Conservation (phyloP, 2,329 filamentous ascomycete genomes). For the Paecilomyces sp. region DNA sequence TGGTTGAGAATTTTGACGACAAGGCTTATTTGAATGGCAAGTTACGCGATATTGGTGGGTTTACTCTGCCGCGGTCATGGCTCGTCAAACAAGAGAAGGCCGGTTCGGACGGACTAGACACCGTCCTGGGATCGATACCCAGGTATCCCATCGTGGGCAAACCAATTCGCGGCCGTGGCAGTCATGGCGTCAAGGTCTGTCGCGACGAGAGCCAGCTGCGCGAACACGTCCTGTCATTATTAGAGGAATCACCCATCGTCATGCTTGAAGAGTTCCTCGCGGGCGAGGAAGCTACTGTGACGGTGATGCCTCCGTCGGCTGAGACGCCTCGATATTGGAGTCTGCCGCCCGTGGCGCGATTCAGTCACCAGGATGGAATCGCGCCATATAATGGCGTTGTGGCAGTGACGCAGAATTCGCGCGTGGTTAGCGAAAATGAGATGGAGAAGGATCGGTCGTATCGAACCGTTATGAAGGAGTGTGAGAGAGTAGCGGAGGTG, state of each 20-base stretch:
- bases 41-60: conserved; percentile 27
- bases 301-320: conserved; percentile 42
- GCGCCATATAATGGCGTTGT: conserved; percentile 45
- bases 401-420: conserved; percentile 43
- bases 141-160: conserved; percentile 41
- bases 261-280: conserved; percentile 44
- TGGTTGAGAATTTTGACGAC: conserved; percentile 46
- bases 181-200: conserved; percentile 45
- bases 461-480: conserved; percentile 27
- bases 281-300: conserved; percentile 46
- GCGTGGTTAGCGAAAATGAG: conserved; percentile 26
- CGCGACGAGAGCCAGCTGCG: conserved; percentile 19
- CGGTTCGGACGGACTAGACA: not conserved
- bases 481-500: conserved; percentile 23
- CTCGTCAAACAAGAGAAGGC: conserved; percentile 13
- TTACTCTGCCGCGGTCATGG: conserved; percentile 37
- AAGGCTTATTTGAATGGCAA: conserved; percentile 44
- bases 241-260: conserved; percentile 29
- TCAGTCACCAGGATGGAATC: conserved; percentile 42
- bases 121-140: conserved; percentile 7
- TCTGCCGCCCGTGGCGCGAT: conserved; percentile 40
- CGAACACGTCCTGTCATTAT: conserved; percentile 27
- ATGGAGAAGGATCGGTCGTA: conserved; percentile 24
- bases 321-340: conserved; percentile 31
- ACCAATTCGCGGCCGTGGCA: conserved; percentile 43